Conservation (phyloP, 352 stramenopile species). For the Globisporangium carolinianum region DNA sequence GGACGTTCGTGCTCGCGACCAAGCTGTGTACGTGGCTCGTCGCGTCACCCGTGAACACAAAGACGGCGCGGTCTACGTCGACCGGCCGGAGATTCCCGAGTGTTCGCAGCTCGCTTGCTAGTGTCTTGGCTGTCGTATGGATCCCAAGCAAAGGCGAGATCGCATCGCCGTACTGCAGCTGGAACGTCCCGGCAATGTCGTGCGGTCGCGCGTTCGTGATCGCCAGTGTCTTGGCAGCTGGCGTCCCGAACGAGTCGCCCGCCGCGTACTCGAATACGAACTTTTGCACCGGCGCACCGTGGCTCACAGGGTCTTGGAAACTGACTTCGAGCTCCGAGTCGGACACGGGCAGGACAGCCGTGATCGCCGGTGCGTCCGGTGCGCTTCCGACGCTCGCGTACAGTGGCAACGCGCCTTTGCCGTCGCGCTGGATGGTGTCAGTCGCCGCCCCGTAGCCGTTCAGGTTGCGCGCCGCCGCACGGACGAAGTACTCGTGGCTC, state of each 20-base stretch:
- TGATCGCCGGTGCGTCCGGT: constrained; percentile 33
- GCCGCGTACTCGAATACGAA: constrained; percentile 59
- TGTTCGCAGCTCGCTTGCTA: constrained; percentile 29
- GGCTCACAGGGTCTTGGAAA: constrained; percentile 22
- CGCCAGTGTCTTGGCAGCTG: constrained; percentile 40
- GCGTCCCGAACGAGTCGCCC: constrained; percentile 36
- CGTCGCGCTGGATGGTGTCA: constrained; percentile 45
- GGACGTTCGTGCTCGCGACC: constrained; percentile 18
- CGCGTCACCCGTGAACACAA: constrained; percentile 32
- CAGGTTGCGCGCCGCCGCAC: constrained; percentile 53
- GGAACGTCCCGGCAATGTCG: constrained; percentile 62
- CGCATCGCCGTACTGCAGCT: constrained; percentile 51
- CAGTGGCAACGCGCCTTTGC: constrained; percentile 48
- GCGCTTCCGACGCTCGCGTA: constrained; percentile 24
- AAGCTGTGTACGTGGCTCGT: constrained; percentile 34
- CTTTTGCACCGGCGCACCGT: constrained; percentile 29
- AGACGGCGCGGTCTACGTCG: constrained; percentile 32
- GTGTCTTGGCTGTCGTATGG: constrained; percentile 30
- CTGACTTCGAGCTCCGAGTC: constrained; percentile 37
- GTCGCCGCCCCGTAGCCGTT: constrained; percentile 64
- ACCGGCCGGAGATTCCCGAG: constrained; percentile 50
- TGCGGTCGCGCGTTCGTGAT: constrained; percentile 36
- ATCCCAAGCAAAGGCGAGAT: constrained; percentile 40
- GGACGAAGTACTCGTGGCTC: constrained; percentile 47
- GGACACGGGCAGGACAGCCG: constrained; percentile 40